Conservation (phyloP, 805 yeast genomes). For the Jamesozyma hellenica region DNA sequence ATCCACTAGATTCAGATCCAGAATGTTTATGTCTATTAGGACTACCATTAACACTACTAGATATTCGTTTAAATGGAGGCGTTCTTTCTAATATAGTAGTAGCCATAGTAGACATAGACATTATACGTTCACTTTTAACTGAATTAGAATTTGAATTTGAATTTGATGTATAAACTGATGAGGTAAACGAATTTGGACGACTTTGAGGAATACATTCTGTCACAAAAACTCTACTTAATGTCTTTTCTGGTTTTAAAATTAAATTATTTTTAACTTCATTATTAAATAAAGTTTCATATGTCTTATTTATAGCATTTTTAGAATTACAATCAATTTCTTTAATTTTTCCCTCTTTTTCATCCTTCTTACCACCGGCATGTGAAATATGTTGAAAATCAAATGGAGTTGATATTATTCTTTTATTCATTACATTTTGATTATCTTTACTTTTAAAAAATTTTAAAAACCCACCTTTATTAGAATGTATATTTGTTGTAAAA, state of each 20-base stretch:
- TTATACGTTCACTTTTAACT: conserved; percentile 14
- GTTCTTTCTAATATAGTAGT: conserved; percentile 12
- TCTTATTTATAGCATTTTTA: too few relatives aligned
- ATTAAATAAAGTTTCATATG: too few relatives aligned
- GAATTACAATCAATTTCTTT: too few relatives aligned
- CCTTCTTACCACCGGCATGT: conserved; percentile 27
- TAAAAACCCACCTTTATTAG: conserved; percentile 20
- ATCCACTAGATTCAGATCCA: conserved; percentile 13
- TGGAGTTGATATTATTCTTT: conserved; percentile 28
- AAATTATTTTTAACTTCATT: neutral
- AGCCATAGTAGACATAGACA: conserved; percentile 27
- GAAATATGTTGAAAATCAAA: conserved; percentile 34
- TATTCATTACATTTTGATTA: neutral
- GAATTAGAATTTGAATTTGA: neutral
- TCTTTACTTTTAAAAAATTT: conserved; percentile 25
- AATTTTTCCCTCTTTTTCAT: conserved; percentile 4
- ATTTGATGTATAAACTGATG: conserved; percentile 10
- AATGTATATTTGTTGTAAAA: neutral
- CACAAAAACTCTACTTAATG: conserved; percentile 7
- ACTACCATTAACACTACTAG: neutral
- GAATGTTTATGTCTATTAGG: conserved; percentile 5
- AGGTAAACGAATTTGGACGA: conserved; percentile 5
- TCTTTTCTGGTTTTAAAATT: neutral
- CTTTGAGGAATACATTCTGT: conserved; percentile 3
- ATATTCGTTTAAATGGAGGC: conserved; percentile 3